Percentiles rank a stretch among this genome's conserved stretches.
phyloP scores from a whole-genome alignment of 306 rosid genomes.

The Gynostemma pentaphyllum region DNA sequence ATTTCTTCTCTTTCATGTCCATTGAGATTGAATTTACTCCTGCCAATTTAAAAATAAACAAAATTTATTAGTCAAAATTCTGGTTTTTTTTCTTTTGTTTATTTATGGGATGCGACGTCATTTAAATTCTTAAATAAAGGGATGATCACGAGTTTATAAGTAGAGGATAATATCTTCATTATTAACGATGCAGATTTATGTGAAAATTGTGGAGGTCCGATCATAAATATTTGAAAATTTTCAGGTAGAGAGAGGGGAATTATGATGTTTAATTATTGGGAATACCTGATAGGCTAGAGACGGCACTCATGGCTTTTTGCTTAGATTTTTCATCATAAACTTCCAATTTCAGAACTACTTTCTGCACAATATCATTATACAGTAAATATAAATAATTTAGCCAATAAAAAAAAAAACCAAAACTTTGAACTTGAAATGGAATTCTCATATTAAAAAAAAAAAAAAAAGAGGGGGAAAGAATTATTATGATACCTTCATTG shows the following conservation, averaged over 20 bases:
- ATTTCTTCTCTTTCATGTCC: conserved; percentile 10
- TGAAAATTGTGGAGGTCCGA: too few species aligned
- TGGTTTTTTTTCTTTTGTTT: not conserved
- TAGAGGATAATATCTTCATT: too few species aligned
- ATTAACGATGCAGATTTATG: too few species aligned
- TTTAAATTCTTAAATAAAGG: too few species aligned
- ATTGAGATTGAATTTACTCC: conserved; percentile 8
- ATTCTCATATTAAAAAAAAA: too few species aligned
- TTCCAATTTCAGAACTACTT: conserved; percentile 1
- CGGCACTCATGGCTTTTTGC: conserved; percentile 9
- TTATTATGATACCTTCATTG: not conserved
- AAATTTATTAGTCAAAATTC: not conserved
- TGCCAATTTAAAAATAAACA: not conserved
- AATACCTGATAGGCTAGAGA: conserved; percentile 5
- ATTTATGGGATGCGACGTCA: not conserved
- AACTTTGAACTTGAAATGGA: not conserved
- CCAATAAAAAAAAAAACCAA: not conserved
- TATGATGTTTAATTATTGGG: not conserved
- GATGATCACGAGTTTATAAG: too few species aligned
- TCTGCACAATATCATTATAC: not conserved
- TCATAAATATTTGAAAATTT: too few species aligned
- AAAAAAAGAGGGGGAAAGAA: not conserved
- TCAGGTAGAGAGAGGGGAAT: not conserved
- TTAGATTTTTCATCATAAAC: not conserved
- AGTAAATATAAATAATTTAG: too few species aligned